A percentile compares a stretch with the other conserved stretches of the same genome.
phyloP scores from a whole-genome alignment of 257 asterid genomes.

The Forsythia suspensa region DNA sequence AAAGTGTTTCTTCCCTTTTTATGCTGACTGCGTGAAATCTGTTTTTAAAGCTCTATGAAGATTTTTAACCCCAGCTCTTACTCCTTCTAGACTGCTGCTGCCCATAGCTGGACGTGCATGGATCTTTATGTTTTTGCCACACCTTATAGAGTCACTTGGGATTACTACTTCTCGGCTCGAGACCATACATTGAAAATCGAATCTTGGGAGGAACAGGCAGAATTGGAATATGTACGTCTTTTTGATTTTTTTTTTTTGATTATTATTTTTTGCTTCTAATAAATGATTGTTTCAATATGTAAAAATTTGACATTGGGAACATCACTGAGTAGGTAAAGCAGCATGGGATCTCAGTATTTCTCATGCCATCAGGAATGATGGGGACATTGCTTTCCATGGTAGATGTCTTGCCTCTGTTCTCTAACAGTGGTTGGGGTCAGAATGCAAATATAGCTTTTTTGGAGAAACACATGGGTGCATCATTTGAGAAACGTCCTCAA shows the following conservation, averaged over 20 bases:
- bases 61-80: not conserved
- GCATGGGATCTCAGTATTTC: slow-evolving; percentile 93
- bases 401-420: slow-evolving; percentile 91
- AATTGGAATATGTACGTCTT: slow-evolving; percentile 75
- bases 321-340: slow-evolving; percentile 75
- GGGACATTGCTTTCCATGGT: slow-evolving; percentile 93
- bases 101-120: slow-evolving; percentile 99
- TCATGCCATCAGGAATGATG: slow-evolving; percentile 99
- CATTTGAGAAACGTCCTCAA: slow-evolving; percentile 71
- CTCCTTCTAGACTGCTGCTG: slow-evolving; percentile 68
- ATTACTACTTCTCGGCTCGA: slow-evolving; percentile 82
- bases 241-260: not conserved
- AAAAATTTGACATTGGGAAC: slow-evolving; percentile 24
- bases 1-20: not conserved
- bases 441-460: slow-evolving; percentile 87
- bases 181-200: slow-evolving; percentile 75
- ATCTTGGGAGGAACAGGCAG: slow-evolving; percentile 98
- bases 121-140: slow-evolving; percentile 98
- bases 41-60: slow-evolving; percentile 6
- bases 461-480: slow-evolving; percentile 93
- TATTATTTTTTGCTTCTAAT: not conserved
- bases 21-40: not conserved
- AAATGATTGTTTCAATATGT: not conserved
- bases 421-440: slow-evolving; percentile 98
- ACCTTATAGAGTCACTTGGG: slow-evolving; percentile 98